phyloP scores from a whole-genome alignment of 192 early-diverging fungal species.

The Coemansia sp. region DNA sequence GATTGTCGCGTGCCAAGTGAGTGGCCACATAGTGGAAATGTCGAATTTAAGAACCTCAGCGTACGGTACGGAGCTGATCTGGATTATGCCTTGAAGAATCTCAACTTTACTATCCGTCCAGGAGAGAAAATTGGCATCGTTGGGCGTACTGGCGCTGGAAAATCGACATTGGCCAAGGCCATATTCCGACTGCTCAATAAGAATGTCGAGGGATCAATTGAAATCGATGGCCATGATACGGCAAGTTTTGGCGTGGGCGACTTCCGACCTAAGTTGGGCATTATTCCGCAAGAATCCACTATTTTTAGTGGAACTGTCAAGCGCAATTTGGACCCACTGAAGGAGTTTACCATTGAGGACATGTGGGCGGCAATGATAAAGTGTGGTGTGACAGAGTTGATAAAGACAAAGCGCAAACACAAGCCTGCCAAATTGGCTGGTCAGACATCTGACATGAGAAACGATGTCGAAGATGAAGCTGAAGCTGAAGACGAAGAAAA shows the following conservation, averaged over 20 bases:
- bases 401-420: background rate
- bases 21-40: constrained; percentile 68
- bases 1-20: constrained; percentile 32
- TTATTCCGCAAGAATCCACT: constrained; percentile 68
- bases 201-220: constrained; percentile 56
- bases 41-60: constrained; percentile 59
- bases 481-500: constrained; percentile 14
- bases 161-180: constrained; percentile 59
- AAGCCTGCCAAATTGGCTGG: background rate
- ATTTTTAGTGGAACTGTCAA: constrained; percentile 63
- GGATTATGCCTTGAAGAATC: constrained; percentile 60
- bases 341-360: constrained; percentile 52
- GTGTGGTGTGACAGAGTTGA: constrained; percentile 1
- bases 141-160: constrained; percentile 80
- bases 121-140: constrained; percentile 68
- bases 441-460: background rate
- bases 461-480: background rate
- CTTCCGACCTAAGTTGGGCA: constrained; percentile 56
- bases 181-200: constrained; percentile 69
- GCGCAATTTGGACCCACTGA: constrained; percentile 68
- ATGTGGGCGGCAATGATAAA: constrained; percentile 64
- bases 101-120: constrained; percentile 60
- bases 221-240: constrained; percentile 74
- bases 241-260: constrained; percentile 55
- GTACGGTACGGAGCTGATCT: constrained; percentile 61